Evolutionary conservation across 1,284 basidiomycete species (phyloP).

Genomic region (Cryptococcus sp.): DNA sequence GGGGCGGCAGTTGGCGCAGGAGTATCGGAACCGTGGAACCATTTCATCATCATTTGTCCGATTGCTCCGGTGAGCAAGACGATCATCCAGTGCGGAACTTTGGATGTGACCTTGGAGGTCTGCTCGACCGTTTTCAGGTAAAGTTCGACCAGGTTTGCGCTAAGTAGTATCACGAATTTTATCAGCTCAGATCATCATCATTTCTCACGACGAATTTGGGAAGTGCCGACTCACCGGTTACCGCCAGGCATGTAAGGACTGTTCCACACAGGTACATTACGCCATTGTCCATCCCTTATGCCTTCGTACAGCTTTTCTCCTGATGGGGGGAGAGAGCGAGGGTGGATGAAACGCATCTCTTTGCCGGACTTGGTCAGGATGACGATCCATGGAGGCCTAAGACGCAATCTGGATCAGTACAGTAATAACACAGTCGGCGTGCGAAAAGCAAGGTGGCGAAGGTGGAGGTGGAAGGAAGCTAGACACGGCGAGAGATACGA

Average conservation of each 20-base stretch:
- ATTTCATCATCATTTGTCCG: constrained; percentile 27
- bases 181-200: too few relatives aligned
- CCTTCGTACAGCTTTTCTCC: constrained; percentile 27
- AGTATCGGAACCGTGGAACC: constrained; percentile 19
- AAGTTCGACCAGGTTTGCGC: constrained; percentile 24
- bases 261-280: constrained; percentile 29
- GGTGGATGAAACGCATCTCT: constrained; percentile 35
- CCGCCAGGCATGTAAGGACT: constrained; percentile 32
- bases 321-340: constrained; percentile 25
- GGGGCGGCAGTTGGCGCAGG: neutral
- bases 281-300: constrained; percentile 32
- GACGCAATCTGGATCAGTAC: too few relatives aligned
- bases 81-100: constrained; percentile 37
- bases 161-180: constrained; percentile 3
- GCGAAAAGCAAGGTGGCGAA: too few relatives aligned
- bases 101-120: constrained; percentile 18
- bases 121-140: constrained; percentile 21
- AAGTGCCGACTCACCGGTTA: constrained; percentile 26
- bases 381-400: constrained; percentile 42
- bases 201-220: neutral
- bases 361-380: constrained; percentile 35
- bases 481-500: neutral
- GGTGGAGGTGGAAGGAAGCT: neutral
- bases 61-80: constrained; percentile 28
- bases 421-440: too few relatives aligned